Evolutionary conservation across 139 green algal species (phyloP).

Genomic region (Chloropicon primus): DNA sequence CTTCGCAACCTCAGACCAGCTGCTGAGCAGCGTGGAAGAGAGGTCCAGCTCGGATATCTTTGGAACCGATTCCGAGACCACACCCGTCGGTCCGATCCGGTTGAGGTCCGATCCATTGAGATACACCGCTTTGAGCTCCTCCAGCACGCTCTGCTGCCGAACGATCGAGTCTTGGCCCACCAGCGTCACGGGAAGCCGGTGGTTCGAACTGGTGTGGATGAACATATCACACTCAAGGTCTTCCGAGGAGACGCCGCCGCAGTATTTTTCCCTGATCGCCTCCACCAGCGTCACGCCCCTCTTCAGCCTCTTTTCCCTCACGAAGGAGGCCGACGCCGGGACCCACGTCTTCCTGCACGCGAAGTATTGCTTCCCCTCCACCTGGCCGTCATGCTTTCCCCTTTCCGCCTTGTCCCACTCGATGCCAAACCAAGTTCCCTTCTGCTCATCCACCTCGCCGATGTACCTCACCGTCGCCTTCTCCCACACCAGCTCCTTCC

Average conservation of each 20-base stretch:
- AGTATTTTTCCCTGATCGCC: not conserved
- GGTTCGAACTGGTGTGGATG: not conserved
- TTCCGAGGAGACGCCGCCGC: not conserved
- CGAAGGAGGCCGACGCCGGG: not conserved
- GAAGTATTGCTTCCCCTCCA: not conserved
- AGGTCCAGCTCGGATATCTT: not conserved
- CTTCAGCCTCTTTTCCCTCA: not conserved
- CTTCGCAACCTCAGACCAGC: not conserved
- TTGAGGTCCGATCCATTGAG: not conserved
- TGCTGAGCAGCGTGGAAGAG: not conserved
- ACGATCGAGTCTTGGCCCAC: not conserved
- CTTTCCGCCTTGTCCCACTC: not conserved
- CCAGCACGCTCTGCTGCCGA: not conserved
- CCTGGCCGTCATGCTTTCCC: not conserved
- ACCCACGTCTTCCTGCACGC: not conserved
- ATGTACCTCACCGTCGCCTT: not conserved
- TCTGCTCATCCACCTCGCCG: not conserved
- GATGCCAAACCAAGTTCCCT: not conserved
- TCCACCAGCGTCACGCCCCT: not conserved
- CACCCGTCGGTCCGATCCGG: not conserved
- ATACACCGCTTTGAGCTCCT: not conserved
- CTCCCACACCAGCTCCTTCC: not conserved
- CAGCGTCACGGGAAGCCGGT: not conserved
- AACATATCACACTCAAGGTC: not conserved
- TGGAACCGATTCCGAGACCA: not conserved